phyloP scores from a whole-genome alignment of 306 rosid genomes.

The Dryas drummondii region DNA sequence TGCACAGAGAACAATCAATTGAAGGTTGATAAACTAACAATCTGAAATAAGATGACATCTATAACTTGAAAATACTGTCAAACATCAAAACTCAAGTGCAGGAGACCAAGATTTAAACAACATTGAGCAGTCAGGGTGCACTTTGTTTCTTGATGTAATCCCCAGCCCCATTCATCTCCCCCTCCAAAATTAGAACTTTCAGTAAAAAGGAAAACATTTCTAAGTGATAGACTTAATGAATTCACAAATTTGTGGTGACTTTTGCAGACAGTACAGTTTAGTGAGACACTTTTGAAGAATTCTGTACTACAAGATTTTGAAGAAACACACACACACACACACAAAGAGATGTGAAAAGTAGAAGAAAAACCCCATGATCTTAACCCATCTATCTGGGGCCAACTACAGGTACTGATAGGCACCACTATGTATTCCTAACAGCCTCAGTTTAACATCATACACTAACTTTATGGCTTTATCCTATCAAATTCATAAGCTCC shows the following conservation, averaged over 20 bases:
- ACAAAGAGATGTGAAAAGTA: background rate
- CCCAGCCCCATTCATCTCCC: background rate
- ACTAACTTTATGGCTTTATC: background rate
- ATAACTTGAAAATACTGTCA: background rate
- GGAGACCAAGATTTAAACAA: background rate
- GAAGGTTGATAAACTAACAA: background rate
- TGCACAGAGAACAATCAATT: background rate
- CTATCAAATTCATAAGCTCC: constrained; percentile 7
- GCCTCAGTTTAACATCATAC: background rate
- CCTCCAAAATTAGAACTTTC: background rate
- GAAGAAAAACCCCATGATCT: too few relatives aligned
- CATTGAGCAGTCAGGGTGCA: background rate
- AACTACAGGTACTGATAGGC: too few relatives aligned
- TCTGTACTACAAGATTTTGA: background rate
- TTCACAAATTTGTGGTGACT: background rate
- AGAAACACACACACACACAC: background rate
- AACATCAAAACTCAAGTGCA: background rate
- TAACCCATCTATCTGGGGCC: too few relatives aligned
- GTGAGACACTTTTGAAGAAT: background rate
- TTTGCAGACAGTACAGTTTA: background rate
- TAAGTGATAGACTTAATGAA: too few relatives aligned
- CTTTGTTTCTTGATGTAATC: background rate
- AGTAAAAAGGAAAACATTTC: background rate
- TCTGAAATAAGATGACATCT: background rate
- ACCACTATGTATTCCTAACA: background rate